Evolutionary conservation across 2,329 filamentous ascomycete species (phyloP).

Genomic region (Aureobasidium musti): DNA sequence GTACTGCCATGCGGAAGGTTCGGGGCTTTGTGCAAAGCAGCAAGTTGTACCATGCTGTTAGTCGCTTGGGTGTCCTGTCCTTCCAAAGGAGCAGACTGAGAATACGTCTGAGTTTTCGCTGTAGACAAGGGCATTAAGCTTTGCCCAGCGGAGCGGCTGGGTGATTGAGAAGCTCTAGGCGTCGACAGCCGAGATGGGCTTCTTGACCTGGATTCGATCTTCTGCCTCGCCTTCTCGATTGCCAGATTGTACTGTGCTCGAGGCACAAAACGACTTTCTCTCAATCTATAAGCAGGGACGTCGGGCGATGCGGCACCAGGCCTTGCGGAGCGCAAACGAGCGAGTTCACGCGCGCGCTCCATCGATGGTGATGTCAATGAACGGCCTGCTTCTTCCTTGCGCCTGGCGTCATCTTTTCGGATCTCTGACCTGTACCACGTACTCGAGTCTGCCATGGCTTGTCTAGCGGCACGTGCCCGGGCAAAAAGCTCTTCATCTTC

Average conservation of each 20-base stretch:
- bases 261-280: conserved; percentile 44
- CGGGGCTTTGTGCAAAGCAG: not conserved
- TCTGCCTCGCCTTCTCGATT: conserved; percentile 39
- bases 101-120: not conserved
- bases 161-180: not conserved
- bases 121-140: not conserved
- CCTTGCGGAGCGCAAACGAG: conserved; percentile 37
- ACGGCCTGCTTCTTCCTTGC: conserved; percentile 25
- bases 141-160: not conserved
- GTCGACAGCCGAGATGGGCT: conserved; percentile 12
- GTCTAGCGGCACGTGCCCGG: conserved; percentile 39
- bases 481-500: conserved; percentile 43
- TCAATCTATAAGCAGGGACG: conserved; percentile 42
- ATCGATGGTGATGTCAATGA: conserved; percentile 40
- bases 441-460: conserved; percentile 35
- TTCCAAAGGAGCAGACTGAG: not conserved
- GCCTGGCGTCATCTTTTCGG: conserved; percentile 31
- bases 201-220: conserved; percentile 31
- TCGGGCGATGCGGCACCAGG: conserved; percentile 31
- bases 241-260: conserved; percentile 42
- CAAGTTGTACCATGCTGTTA: conserved; percentile 2
- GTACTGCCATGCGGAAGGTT: conserved; percentile 19
- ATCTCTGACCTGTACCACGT: conserved; percentile 26
- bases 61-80: conserved; percentile 1
- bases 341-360: conserved; percentile 38